Conservation (phyloP, 768 basidiomycete genomes). For the Roridomyces roridus region DNA sequence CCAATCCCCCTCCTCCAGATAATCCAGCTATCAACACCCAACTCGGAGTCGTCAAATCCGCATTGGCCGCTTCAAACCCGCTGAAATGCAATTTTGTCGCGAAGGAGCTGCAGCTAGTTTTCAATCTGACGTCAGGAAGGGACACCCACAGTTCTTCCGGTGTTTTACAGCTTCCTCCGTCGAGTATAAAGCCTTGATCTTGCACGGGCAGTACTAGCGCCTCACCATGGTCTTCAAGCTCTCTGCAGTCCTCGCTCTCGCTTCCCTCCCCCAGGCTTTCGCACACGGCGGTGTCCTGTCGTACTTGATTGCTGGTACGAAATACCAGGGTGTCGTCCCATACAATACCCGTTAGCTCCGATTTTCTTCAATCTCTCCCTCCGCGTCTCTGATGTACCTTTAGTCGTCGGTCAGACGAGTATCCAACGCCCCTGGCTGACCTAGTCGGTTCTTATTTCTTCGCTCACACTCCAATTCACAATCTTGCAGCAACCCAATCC, state of each 20-base stretch:
- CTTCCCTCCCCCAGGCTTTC: constrained; percentile 36
- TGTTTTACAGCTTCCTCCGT: too few relatives aligned
- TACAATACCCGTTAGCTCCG: constrained; percentile 41
- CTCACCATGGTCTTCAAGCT: constrained; percentile 21
- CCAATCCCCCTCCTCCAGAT: too few relatives aligned
- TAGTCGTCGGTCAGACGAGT: constrained; percentile 42
- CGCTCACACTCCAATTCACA: not conserved
- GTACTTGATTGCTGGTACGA: constrained; percentile 44
- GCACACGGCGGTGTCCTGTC: constrained; percentile 53
- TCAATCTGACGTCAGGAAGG: too few relatives aligned
- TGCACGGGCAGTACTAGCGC: too few relatives aligned
- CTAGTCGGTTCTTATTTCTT: constrained; percentile 38
- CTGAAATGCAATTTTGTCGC: too few relatives aligned
- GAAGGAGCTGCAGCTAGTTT: too few relatives aligned
- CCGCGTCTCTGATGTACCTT: not conserved
- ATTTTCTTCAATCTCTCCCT: not conserved
- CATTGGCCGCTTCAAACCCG: too few relatives aligned
- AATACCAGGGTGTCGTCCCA: constrained; percentile 48
- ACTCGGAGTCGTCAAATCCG: too few relatives aligned
- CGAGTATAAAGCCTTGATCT: not conserved
- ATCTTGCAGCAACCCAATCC: constrained; percentile 46
- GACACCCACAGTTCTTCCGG: too few relatives aligned
- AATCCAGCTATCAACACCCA: too few relatives aligned
- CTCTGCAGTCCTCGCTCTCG: constrained; percentile 32
- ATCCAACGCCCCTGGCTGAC: constrained; percentile 53